Base-by-base conservation (phyloP, 2,329 filamentous ascomycete genomes). In the Diaporthe sp. region DNA sequence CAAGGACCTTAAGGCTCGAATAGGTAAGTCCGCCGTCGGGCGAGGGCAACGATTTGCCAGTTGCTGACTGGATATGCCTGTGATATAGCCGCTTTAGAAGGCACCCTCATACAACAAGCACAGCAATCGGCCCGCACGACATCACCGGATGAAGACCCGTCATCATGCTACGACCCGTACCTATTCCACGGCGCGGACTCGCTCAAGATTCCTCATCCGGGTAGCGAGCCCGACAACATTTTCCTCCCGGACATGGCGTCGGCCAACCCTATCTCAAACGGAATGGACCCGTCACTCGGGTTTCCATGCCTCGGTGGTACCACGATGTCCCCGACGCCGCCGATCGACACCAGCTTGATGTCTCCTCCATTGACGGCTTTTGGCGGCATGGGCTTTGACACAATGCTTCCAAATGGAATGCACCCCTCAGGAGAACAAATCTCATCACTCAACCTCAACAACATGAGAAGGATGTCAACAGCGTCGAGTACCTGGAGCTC, bases 1-100 rank as follows among this genome's bases (percentile, higher is more conserved):
- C 33, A 79, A 79, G 66, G 78, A 77, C 28, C 67, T 79, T 28
- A 77, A 78, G 71, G 77, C 78, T 72, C 77, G 77, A 40, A 79
- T 78, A 28, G 77, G 78, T 79, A 76, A 67, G 77, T 72, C 30
- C 13, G 64, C 45, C 45, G 64, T 50, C 28, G 40, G 28, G 2
- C 22, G 28, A 33, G 12, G 12, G 19, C 19, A 19, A n/a, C 17
- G 2, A 1, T 40, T 2, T 40, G 33, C 33, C 30, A 54, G n/a
- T 28, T 52, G 33, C 64, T 67, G 64, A 67, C 64, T 12, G 64
- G 22, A 52, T 40, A 52, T 45, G 64, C 30, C 45, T 40, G 33
- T n/a, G 7, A 67, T 38, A 7, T 17, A 67, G 64, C 64, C 30
- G 64, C 64, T 17, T 25, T 67, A 22, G 64, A 67, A 13, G 64